A percentile compares a stretch with the other conserved stretches of the same genome.
phyloP scores from a whole-genome alignment of 2,329 filamentous ascomycete species.

The Bisporella sp. region DNA sequence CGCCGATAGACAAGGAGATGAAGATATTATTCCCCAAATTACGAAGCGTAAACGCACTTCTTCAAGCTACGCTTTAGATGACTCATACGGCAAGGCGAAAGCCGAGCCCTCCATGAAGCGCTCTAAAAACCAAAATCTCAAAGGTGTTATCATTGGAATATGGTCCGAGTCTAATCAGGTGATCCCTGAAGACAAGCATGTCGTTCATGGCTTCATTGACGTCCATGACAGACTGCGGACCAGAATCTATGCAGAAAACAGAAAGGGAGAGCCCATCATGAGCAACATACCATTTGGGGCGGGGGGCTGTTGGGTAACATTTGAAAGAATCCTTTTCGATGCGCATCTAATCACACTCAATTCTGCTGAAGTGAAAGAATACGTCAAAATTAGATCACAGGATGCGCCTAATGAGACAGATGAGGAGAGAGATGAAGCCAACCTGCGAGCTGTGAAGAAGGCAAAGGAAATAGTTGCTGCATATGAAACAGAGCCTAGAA shows the following conservation, averaged over 20 bases:
- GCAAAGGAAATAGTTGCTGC: slow-evolving; percentile 18
- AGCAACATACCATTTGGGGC: slow-evolving; percentile 46
- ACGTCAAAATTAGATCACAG: slow-evolving; percentile 47
- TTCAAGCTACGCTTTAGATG: slow-evolving; percentile 39
- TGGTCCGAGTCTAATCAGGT: slow-evolving; percentile 53
- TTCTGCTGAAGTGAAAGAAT: slow-evolving; percentile 54
- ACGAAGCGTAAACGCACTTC: slow-evolving; percentile 49
- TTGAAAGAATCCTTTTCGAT: slow-evolving; percentile 52
- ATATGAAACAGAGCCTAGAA: slow-evolving; percentile 11
- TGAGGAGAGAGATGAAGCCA: slow-evolving; percentile 16
- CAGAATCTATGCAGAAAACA: slow-evolving; percentile 45
- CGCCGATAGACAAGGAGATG: slow-evolving; percentile 8
- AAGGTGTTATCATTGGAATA: slow-evolving; percentile 42
- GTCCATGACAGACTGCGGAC: slow-evolving; percentile 53
- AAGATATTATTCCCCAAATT: slow-evolving; percentile 32
- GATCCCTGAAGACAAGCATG: slow-evolving; percentile 43
- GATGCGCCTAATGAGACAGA: slow-evolving; percentile 13
- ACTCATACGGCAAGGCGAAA: slow-evolving; percentile 22
- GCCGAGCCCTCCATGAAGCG: slow-evolving; percentile 18
- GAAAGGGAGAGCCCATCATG: slow-evolving; percentile 38
- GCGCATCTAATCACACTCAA: slow-evolving; percentile 48
- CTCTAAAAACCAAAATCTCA: slow-evolving; percentile 14
- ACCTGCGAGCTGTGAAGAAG: slow-evolving; percentile 17
- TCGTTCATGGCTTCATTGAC: slow-evolving; percentile 57
- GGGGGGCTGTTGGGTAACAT: slow-evolving; percentile 58